Evolutionary conservation across 2,329 filamentous ascomycete genomes (phyloP).

Genomic region (Sarocladium oryzae): DNA sequence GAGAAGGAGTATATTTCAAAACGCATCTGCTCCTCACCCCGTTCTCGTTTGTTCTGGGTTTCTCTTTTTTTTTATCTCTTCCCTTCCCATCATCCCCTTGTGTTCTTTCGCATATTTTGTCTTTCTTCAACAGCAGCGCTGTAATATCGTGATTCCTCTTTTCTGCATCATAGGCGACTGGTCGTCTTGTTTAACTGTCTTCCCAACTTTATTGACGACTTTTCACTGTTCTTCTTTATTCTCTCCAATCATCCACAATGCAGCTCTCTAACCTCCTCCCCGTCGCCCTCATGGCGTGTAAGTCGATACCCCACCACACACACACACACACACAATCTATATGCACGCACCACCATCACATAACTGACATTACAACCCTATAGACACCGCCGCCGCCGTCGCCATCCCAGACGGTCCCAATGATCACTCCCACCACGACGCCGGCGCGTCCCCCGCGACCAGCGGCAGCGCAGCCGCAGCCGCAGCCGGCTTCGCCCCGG

Average conservation of each 20-base stretch:
- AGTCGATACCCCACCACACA: neutral
- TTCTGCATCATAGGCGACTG: constrained; percentile 1
- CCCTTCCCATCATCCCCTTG: neutral
- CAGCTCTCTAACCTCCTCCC: constrained; percentile 5
- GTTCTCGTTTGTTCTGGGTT: neutral
- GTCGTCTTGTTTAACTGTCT: neutral
- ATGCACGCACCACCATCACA: no score
- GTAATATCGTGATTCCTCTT: no score
- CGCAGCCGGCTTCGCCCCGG: neutral
- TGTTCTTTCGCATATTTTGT: neutral
- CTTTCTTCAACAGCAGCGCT: constrained; percentile 5
- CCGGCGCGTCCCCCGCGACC: neutral
- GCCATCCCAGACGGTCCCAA: neutral
- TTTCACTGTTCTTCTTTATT: neutral
- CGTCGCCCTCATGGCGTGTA: constrained; percentile 7
- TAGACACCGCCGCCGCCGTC: neutral
- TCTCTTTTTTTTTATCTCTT: neutral
- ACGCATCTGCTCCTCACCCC: neutral
- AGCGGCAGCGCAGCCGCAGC: neutral
- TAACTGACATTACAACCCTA: neutral
- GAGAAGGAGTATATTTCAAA: neutral
- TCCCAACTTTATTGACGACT: neutral
- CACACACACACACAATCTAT: no score
- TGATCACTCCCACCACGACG: neutral
- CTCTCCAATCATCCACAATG: no score